Evolutionary conservation across 2,329 filamentous ascomycete genomes (phyloP), one percentile per base, ranked within the genome.

Genomic region (Penicillium palitans): DNA sequence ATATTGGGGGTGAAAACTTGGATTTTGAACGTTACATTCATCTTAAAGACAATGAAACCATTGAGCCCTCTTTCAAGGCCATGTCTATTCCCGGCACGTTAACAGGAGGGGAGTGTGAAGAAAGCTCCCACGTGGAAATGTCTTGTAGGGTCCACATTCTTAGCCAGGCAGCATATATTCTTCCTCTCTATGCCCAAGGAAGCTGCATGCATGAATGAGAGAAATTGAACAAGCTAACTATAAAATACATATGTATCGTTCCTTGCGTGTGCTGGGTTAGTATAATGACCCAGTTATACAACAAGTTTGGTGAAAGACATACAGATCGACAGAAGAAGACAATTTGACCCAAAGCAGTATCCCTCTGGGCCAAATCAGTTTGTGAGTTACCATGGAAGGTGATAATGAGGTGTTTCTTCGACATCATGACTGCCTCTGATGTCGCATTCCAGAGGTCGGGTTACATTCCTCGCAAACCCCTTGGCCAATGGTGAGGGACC

Each of bases 401-500:
- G 41, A 47, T 39, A 10, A 6, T 17, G n/a, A 57, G 12, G 25
- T 13, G 15, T 3, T 33, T 13, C 4, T 41, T 29, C 35, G 41
- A 58, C 55, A 60, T 61, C 50, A 55, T 54, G 33, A 47, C 39
- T n/a, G 25, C 19, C 19, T 31, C 24, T 25, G 27, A 51, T 37
- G 54, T 59, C 48, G 39, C 61, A 64, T 64, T 64, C 54, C 59
- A 53, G 25, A 17, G 31, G 50, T 25, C 47, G 42, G 52, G 61
- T 64, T 61, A 45, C 61, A 65, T 65, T 65, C 63, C 35, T 61
- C 41, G 29, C 25, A 42, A 41, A 17, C 17, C 13, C 10, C 57
- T 54, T 39, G 24, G n/a, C 59, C 55, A 61, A 59, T 61, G 19
- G 17, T 6, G n/a, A 21, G 21, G 3, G 13, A 8, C 12, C 2